A percentile compares a stretch with the other conserved stretches of the same genome.
phyloP scores from a whole-genome alignment of 2,329 filamentous ascomycete species.

The Coniella lustricola region DNA sequence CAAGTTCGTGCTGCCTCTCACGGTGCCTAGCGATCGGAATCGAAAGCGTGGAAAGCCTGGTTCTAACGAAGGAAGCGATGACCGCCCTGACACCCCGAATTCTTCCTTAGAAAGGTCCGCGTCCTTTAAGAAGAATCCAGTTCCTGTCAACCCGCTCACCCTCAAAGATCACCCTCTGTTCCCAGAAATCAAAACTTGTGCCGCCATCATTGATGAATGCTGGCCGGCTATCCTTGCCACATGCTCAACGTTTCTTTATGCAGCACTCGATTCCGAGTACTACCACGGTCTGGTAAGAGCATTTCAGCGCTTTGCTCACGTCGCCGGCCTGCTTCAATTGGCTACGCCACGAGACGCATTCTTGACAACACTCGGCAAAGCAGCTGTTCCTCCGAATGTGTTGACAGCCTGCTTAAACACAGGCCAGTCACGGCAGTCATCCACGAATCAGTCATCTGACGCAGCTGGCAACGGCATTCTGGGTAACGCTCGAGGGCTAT shows the following conservation, averaged over 20 bases:
- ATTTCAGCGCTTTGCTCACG: slow-evolving; percentile 92
- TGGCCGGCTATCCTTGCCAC: slow-evolving; percentile 95
- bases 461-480: slow-evolving; percentile 49
- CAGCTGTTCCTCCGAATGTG: slow-evolving; percentile 79
- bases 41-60: slow-evolving; percentile 41
- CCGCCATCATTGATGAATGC: slow-evolving; percentile 78
- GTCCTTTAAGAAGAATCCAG: slow-evolving; percentile 66
- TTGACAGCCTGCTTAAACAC: slow-evolving; percentile 53
- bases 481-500: slow-evolving; percentile 61
- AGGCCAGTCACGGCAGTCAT: slow-evolving; percentile 35
- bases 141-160: slow-evolving; percentile 76
- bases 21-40: slow-evolving; percentile 67
- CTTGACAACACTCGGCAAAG: slow-evolving; percentile 86
- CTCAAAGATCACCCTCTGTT: slow-evolving; percentile 67
- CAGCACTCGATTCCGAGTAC: slow-evolving; percentile 84
- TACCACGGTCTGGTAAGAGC: slow-evolving; percentile 88
- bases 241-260: slow-evolving; percentile 91
- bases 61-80: slow-evolving; percentile 20
- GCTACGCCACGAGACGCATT: slow-evolving; percentile 88
- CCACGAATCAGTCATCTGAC: slow-evolving; percentile 42
- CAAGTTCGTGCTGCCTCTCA: slow-evolving; percentile 86
- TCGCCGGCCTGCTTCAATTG: slow-evolving; percentile 80
- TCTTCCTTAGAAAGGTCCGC: slow-evolving; percentile 49
- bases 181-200: slow-evolving; percentile 66
- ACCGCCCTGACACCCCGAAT: slow-evolving; percentile 32